Base-by-base conservation (phyloP, 1,284 basidiomycete species). In the Meripilus lineatus region DNA sequence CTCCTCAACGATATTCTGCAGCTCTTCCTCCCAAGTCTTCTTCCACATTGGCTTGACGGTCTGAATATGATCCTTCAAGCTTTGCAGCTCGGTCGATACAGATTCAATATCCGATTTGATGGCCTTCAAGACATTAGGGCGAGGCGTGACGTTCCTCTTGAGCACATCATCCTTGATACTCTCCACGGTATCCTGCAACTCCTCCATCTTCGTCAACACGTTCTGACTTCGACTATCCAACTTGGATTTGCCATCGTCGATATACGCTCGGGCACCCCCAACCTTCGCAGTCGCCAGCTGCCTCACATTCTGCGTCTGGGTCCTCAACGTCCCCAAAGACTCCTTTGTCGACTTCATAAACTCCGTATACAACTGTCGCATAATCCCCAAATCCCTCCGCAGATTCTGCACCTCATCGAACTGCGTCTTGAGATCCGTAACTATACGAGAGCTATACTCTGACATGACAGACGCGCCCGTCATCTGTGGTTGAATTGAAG, bases 21-120 rank as follows among this genome's bases (percentile, higher is more conserved):
- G 66, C 69, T 99, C 95, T 57, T 89, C 82, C 56, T 91, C 90
- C 95, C 95, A 99, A 20, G 94, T 97, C 74, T 95, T 93, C 71
- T 95, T 93, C 95, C 95, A 99, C 74, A 90, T 90, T 39, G 95
- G 93, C 59, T 90, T 93, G 56, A 96, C 81, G 3, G 89, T 88
- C 53, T 84, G 79, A 53, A 98, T 88, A 61, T 95, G 92, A 51
- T 85, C 80, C 54, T 84, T 81, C 42, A 99, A 72, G 52, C 81
- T 84, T 47, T 84, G 76, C 30, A 98, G 72, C 62, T 93, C 85
- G 14, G 71, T 65, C 18, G 77, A 75, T 15, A 87, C 80, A n/a
- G 74, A 68, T 14, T 76, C 73, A 41, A 98, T 77, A 54, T 93
- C 89, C 48, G 79, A 79, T 57, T 78, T 77, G 58, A 95, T 80